phyloP scores from a whole-genome alignment of 116 monocot species.

The Trichopus zeylanicus region DNA sequence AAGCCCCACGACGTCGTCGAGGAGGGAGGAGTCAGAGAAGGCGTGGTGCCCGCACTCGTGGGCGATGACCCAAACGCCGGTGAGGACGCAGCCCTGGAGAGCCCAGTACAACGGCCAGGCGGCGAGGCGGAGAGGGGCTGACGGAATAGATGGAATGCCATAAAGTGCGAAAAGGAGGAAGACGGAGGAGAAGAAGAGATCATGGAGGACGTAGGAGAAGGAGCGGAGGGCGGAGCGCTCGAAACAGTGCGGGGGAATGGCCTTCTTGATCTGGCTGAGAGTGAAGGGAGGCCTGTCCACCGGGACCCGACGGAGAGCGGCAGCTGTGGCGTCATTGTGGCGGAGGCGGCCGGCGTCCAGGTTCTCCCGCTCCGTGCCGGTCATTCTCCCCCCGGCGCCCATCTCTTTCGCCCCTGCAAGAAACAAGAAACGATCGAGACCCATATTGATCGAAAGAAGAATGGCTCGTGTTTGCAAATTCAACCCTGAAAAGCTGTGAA shows the following conservation, averaged over 20 bases:
- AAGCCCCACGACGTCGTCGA: constrained; percentile 67
- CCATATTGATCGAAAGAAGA: too few species aligned
- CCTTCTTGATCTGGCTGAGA: constrained; percentile 54
- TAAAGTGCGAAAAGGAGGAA: constrained; percentile 51
- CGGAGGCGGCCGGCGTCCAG: too few species aligned
- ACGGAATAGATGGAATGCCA: constrained; percentile 38
- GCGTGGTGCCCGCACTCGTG: constrained; percentile 89
- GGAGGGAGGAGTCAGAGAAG: constrained; percentile 56
- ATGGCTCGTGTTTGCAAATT: too few species aligned
- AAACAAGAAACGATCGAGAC: too few species aligned
- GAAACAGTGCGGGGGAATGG: constrained; percentile 81
- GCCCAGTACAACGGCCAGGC: constrained; percentile 76
- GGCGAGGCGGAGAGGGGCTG: constrained; percentile 12
- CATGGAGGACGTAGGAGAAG: constrained; percentile 62
- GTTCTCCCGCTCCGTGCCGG: too few species aligned
- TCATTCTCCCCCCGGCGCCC: too few species aligned
- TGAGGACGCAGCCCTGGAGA: constrained; percentile 59
- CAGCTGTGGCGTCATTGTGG: too few species aligned
- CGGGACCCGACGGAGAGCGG: constrained; percentile 20
- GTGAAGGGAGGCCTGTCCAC: constrained; percentile 68
- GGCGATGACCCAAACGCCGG: constrained; percentile 79
- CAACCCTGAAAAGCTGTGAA: too few species aligned
- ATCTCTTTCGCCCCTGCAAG: too few species aligned
- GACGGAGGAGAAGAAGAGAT: constrained; percentile 37
- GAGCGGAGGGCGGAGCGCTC: constrained; percentile 56